Conservation (phyloP, 345 rosid genomes). For the Geranium brycei region DNA sequence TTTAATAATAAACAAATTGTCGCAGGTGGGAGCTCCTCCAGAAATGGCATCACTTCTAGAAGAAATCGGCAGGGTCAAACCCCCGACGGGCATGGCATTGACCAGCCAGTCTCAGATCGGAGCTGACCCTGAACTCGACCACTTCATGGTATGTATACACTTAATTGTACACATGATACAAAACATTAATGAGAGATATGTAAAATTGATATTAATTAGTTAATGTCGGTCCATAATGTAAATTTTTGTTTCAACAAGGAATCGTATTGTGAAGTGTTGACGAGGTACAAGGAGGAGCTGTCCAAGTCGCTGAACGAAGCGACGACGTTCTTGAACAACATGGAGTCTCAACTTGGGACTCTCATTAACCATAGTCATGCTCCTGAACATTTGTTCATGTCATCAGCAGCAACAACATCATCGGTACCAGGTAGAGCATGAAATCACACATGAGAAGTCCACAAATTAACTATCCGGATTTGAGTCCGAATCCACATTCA, state of each 20-base stretch:
- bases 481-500: too few species aligned
- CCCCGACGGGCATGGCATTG: conserved; percentile 10
- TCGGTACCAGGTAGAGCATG: too few species aligned
- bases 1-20: too few species aligned
- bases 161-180: background rate
- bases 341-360: conserved; percentile 44
- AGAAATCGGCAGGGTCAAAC: conserved; percentile 27
- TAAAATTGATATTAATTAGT: background rate
- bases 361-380: conserved; percentile 18
- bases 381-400: too few species aligned
- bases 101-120: conserved; percentile 22
- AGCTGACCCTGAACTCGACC: conserved; percentile 56
- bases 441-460: too few species aligned
- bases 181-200: too few species aligned
- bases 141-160: conserved; percentile 41
- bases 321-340: conserved; percentile 37
- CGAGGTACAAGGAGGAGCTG: conserved; percentile 46
- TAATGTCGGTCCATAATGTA: background rate
- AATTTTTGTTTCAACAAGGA: conserved; percentile 20
- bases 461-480: too few species aligned
- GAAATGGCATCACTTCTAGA: conserved; percentile 37
- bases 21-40: conserved; percentile 51
- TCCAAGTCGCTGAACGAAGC: conserved; percentile 54
- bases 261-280: conserved; percentile 48
- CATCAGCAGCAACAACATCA: too few species aligned